A percentile compares a stretch with the other conserved stretches of the same genome.
These are phyloP conservation scores for Salix udensis DNA, from an alignment of 345 rosid species.

Conservation along the genomic window DNA sequence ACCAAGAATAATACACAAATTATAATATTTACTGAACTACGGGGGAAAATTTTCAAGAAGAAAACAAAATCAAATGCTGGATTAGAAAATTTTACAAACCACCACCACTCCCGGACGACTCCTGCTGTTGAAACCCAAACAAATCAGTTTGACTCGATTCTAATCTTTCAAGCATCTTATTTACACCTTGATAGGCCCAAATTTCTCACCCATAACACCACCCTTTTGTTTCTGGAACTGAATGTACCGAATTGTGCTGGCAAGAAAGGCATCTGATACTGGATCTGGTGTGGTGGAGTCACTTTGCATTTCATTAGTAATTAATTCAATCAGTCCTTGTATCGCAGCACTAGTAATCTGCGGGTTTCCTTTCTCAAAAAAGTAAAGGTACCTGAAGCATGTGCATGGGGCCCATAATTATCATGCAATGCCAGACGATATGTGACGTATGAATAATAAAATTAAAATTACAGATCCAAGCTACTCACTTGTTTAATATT, in stretches of 20 bases:
- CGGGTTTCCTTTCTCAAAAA: slow-evolving; percentile 82
- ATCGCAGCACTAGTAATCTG: slow-evolving; percentile 67
- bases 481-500: slow-evolving; percentile 81
- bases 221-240: slow-evolving; percentile 93
- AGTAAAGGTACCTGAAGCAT: slow-evolving; percentile 65
- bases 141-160: neutral
- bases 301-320: slow-evolving; percentile 64
- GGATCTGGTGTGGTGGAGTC: slow-evolving; percentile 62
- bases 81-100: neutral
- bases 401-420: neutral
- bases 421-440: neutral
- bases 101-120: neutral
- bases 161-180: neutral
- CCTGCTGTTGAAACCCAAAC: neutral
- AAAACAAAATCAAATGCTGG: neutral
- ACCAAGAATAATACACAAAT: neutral
- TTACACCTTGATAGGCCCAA: slow-evolving; percentile 64
- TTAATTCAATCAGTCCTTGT: slow-evolving; percentile 68
- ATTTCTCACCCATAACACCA: slow-evolving; percentile 73
- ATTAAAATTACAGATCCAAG: neutral
- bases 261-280: slow-evolving; percentile 65
- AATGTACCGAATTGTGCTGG: slow-evolving; percentile 70
- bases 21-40: neutral
- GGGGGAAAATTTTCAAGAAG: neutral
- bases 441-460: neutral